Evolutionary conservation across 1,284 basidiomycete species (phyloP).

Genomic region (Microbotryum lychnidis-dioicae): DNA sequence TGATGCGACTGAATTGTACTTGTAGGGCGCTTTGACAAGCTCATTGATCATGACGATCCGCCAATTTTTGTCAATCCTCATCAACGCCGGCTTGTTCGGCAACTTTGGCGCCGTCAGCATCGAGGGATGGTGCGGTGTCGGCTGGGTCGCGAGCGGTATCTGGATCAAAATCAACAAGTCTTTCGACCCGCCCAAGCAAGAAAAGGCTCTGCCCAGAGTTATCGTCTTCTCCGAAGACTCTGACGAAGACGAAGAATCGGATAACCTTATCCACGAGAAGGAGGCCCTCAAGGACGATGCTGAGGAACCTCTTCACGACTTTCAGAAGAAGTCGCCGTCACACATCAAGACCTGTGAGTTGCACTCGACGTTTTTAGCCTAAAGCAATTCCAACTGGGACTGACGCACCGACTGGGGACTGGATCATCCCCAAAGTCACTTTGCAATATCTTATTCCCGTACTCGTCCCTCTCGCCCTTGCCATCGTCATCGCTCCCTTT

Average conservation of each 20-base stretch:
- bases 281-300: background rate
- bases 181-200: conserved; percentile 20
- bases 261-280: conserved; percentile 7
- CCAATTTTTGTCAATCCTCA: conserved; percentile 34
- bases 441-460: conserved; percentile 17
- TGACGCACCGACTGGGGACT: too few relatives aligned
- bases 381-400: background rate
- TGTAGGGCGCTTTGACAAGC: conserved; percentile 21
- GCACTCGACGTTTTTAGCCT: background rate
- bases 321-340: background rate
- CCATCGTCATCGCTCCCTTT: conserved; percentile 8
- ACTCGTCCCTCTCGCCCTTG: conserved; percentile 9
- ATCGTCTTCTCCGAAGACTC: background rate
- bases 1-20: too few relatives aligned
- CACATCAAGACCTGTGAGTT: background rate
- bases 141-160: conserved; percentile 27
- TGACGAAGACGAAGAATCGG: background rate
- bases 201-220: too few relatives aligned
- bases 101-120: conserved; percentile 28
- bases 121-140: conserved; percentile 27
- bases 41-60: conserved; percentile 30
- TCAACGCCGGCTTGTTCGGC: conserved; percentile 34
- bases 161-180: conserved; percentile 30
- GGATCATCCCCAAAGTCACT: background rate
- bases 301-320: background rate